phyloP scores from a whole-genome alignment of 2,329 filamentous ascomycete genomes.

The Pleoardoris graminearum region DNA sequence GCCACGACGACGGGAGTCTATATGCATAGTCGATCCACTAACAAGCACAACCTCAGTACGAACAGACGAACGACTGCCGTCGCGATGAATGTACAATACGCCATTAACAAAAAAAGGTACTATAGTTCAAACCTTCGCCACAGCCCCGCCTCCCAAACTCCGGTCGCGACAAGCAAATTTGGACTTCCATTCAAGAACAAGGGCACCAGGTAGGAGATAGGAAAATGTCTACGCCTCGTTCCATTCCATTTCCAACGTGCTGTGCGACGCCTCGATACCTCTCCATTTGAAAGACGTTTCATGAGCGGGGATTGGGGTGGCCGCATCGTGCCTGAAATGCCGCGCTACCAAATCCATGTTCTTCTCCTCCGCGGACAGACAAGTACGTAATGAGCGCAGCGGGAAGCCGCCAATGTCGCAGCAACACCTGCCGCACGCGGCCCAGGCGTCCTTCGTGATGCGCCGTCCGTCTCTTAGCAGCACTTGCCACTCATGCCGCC shows the following conservation, averaged over 20 bases:
- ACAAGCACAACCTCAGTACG: too few species aligned
- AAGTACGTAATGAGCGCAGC: neutral
- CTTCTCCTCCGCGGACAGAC: neutral
- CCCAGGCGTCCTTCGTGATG: neutral
- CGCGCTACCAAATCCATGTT: neutral
- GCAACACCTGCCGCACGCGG: neutral
- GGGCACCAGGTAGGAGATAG: neutral
- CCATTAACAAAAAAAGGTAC: slow-evolving; percentile 10
- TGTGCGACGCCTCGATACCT: neutral
- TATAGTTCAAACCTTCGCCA: slow-evolving; percentile 4
- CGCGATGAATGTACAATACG: slow-evolving; percentile 11
- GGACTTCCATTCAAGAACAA: slow-evolving; percentile 2
- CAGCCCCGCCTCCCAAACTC: slow-evolving; percentile 2
- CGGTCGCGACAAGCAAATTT: neutral
- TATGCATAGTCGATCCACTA: too few species aligned
- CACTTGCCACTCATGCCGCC: slow-evolving; percentile 45
- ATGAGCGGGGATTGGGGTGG: too few species aligned
- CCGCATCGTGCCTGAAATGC: too few species aligned
- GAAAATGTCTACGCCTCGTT: neutral
- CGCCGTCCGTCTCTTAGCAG: slow-evolving; percentile 30
- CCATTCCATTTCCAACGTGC: neutral
- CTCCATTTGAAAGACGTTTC: too few species aligned
- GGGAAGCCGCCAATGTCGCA: neutral
- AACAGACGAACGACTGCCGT: too few species aligned
- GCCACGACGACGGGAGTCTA: too few species aligned